These are phyloP conservation scores for Schizothecium vesticola DNA, from an alignment of 495 filamentous ascomycete species.

Conservation along the genomic window DNA sequence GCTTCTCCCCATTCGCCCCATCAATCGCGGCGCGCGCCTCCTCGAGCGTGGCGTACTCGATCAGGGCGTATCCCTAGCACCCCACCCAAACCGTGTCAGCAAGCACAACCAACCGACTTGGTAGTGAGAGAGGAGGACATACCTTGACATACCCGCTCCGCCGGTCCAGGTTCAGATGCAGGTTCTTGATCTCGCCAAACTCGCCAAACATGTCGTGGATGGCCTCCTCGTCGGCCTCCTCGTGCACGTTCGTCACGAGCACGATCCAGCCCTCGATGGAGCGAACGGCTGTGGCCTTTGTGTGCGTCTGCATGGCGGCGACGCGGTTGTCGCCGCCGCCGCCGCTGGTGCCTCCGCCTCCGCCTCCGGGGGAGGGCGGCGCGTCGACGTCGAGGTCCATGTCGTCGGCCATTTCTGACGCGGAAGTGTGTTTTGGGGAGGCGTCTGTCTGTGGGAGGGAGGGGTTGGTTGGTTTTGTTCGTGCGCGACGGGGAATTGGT, in stretches of 20 bases:
- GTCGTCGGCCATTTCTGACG: constrained; percentile 19
- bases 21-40: constrained; percentile 85
- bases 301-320: constrained; percentile 64
- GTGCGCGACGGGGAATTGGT: not conserved
- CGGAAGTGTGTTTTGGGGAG: too few species aligned
- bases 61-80: constrained; percentile 85
- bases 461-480: not conserved
- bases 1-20: constrained; percentile 70
- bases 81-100: too few species aligned
- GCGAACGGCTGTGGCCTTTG: constrained; percentile 84
- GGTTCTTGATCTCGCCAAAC: constrained; percentile 95
- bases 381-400: constrained; percentile 15
- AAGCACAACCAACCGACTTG: not conserved
- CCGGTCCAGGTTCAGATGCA: constrained; percentile 90
- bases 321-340: constrained; percentile 40
- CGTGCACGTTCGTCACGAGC: constrained; percentile 93
- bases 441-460: not conserved
- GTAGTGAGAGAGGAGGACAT: constrained; percentile 14
- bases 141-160: constrained; percentile 98
- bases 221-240: constrained; percentile 95
- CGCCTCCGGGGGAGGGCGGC: constrained; percentile 8
- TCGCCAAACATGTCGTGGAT: constrained; percentile 92
- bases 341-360: constrained; percentile 1
- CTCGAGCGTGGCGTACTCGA: constrained; percentile 84
- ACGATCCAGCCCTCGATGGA: constrained; percentile 99